Conservation (phyloP, 495 filamentous ascomycete genomes). For the Podospora pseudoanserina region DNA sequence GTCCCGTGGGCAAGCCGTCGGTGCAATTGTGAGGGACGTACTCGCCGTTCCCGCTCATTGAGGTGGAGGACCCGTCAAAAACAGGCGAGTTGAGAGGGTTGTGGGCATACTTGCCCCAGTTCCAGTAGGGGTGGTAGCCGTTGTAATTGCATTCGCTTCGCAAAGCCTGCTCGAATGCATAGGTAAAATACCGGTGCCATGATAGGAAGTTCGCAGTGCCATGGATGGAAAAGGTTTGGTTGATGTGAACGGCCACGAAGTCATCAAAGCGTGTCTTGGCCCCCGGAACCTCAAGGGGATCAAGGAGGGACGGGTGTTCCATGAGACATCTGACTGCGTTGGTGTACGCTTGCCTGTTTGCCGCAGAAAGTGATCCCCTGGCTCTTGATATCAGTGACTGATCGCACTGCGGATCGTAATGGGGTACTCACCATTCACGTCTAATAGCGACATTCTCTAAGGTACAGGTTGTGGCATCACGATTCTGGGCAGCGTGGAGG, state of each 20-base stretch:
- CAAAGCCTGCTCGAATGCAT: conserved; percentile 61
- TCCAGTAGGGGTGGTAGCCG: conserved; percentile 60
- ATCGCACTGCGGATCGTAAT: background rate
- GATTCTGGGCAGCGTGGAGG: background rate
- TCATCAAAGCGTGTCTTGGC: conserved; percentile 54
- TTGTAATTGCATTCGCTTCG: conserved; percentile 66
- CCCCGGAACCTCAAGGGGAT: conserved; percentile 26
- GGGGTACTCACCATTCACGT: background rate
- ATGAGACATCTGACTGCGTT: conserved; percentile 58
- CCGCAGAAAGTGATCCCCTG: background rate
- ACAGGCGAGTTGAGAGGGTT: conserved; percentile 51
- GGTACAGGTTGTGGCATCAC: background rate
- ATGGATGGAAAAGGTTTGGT: conserved; percentile 58
- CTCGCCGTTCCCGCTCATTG: conserved; percentile 60
- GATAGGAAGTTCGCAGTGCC: conserved; percentile 38
- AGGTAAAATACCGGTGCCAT: conserved; percentile 68
- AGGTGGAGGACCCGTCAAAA: conserved; percentile 56
- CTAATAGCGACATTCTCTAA: background rate
- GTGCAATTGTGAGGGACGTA: conserved; percentile 34
- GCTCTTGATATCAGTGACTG: background rate
- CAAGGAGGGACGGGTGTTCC: conserved; percentile 46
- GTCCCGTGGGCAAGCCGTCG: conserved; percentile 36
- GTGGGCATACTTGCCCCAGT: conserved; percentile 54
- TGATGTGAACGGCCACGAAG: conserved; percentile 62
- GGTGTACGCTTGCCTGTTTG: conserved; percentile 44